Evolutionary conservation across 192 early-diverging fungal genomes (phyloP).

Genomic region (Podila epigama): DNA sequence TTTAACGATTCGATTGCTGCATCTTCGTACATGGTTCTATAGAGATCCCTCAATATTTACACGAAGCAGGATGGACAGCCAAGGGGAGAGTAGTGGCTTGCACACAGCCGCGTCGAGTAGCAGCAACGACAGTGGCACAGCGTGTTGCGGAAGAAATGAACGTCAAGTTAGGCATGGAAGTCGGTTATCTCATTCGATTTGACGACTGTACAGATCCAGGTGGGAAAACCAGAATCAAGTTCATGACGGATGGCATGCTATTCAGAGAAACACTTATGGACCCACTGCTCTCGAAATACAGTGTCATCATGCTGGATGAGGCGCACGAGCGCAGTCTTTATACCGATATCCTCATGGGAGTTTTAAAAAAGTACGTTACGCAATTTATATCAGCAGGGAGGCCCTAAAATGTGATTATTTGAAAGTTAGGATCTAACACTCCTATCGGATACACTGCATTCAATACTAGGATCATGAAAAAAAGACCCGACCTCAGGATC

Average conservation of each 20-base stretch:
- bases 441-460: too few species aligned
- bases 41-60: conserved; percentile 83
- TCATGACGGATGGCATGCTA: conserved; percentile 88
- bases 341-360: conserved; percentile 75
- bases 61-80: conserved; percentile 77
- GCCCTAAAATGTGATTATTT: neutral
- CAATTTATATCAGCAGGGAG: neutral
- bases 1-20: neutral
- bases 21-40: neutral
- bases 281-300: conserved; percentile 75
- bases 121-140: conserved; percentile 74
- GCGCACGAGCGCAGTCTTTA: conserved; percentile 78
- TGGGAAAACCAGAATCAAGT: conserved; percentile 72
- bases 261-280: conserved; percentile 81
- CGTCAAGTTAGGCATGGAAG: conserved; percentile 68
- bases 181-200: conserved; percentile 83
- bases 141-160: conserved; percentile 82
- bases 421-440: neutral
- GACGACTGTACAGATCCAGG: conserved; percentile 67
- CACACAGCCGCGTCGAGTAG: conserved; percentile 78
- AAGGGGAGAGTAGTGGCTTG: conserved; percentile 71
- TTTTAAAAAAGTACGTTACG: conserved; percentile 76
- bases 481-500: conserved; percentile 72
- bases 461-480: conserved; percentile 69
- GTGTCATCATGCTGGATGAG: conserved; percentile 83